Evolutionary conservation across 2,329 filamentous ascomycete genomes (phyloP).

Genomic region (Stagonosporopsis rhizophila): DNA sequence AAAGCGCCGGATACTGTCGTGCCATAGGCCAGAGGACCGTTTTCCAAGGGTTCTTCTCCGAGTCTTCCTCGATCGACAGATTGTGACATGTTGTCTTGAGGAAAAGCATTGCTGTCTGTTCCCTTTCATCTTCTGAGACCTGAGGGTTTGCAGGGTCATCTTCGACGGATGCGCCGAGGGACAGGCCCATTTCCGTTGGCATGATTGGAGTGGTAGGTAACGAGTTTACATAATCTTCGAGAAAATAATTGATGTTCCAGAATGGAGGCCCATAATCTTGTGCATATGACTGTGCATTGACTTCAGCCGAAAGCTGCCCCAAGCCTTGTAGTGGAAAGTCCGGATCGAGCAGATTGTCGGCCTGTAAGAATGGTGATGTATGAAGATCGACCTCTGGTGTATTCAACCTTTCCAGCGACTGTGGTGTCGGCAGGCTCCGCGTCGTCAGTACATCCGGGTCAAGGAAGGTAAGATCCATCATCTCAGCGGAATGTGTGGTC

Average conservation of each 20-base stretch:
- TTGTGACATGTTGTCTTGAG: slow-evolving; percentile 70
- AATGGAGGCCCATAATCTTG: slow-evolving; percentile 19
- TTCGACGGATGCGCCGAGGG: background rate
- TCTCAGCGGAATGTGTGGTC: slow-evolving; percentile 7
- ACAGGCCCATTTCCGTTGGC: slow-evolving; percentile 4
- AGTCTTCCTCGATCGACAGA: slow-evolving; percentile 71
- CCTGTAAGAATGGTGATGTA: background rate
- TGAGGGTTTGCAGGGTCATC: background rate
- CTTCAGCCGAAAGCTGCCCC: slow-evolving; percentile 14
- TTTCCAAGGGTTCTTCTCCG: slow-evolving; percentile 72
- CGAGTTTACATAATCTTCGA: slow-evolving; percentile 22
- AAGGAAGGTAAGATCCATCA: slow-evolving; percentile 17
- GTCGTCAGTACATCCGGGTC: slow-evolving; percentile 8
- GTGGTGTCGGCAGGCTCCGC: slow-evolving; percentile 14
- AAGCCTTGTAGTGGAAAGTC: slow-evolving; percentile 1
- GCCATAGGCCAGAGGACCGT: slow-evolving; percentile 72
- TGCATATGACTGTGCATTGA: slow-evolving; percentile 13
- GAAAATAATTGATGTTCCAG: slow-evolving; percentile 26
- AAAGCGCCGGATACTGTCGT: slow-evolving; percentile 66
- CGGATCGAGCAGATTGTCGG: slow-evolving; percentile 2
- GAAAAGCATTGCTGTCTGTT: slow-evolving; percentile 52
- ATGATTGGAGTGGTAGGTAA: slow-evolving; percentile 11
- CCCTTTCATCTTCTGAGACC: slow-evolving; percentile 16
- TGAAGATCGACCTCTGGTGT: slow-evolving; percentile 8
- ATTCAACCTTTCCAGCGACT: slow-evolving; percentile 15